Evolutionary conservation across 2,329 filamentous ascomycete species (phyloP), one percentile per base, ranked within the genome.

Genomic region (Fusarium irregulare): DNA sequence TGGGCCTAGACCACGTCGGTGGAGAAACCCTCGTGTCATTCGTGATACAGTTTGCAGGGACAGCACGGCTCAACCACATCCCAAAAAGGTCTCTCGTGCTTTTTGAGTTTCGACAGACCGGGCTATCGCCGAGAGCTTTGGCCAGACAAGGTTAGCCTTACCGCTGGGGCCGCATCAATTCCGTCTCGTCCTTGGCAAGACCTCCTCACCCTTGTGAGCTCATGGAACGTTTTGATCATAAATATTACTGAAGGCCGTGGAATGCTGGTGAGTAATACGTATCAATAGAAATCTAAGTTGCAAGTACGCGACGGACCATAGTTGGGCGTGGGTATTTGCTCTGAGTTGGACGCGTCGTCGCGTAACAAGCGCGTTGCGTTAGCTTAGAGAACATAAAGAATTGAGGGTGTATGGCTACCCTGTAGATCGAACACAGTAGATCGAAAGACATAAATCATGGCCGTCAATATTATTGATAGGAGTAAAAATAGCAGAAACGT

Each of bases 401-500:
- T 34, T 18, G 32, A 34, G n/a, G n/a, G n/a, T n/a, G n/a, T n/a
- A 10, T n/a, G 18, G 10, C 34, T 37, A 37, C 34, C 34, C 34
- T 37, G 18, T 37, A 37, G 18, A 37, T 11, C 0, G 3, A n/a
- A 4, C 6, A n/a, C 0, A 37, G 18, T 0, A 37, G 6, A n/a
- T 7, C 11, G 2, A 7, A 11, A 11, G 6, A n/a, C 6, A 6
- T n/a, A 37, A 12, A 10, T 7, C 18, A n/a, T 12, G 6, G 34
- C 18, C 1, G 6, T 37, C 4, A 6, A 37, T 7, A 6, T 10
- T n/a, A 4, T 37, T n/a, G 3, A 11, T 6, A 11, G 18, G 1
- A n/a, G 16, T 37, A 7, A 0, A 37, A 4, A 11, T 4, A 11
- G 18, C 18, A 37, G 0, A 0, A 11, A 11, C 3, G 1, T 18